Evolutionary conservation across 345 rosid genomes (phyloP), one percentile per base, ranked within the genome.

Genomic region (Gossypium turneri): DNA sequence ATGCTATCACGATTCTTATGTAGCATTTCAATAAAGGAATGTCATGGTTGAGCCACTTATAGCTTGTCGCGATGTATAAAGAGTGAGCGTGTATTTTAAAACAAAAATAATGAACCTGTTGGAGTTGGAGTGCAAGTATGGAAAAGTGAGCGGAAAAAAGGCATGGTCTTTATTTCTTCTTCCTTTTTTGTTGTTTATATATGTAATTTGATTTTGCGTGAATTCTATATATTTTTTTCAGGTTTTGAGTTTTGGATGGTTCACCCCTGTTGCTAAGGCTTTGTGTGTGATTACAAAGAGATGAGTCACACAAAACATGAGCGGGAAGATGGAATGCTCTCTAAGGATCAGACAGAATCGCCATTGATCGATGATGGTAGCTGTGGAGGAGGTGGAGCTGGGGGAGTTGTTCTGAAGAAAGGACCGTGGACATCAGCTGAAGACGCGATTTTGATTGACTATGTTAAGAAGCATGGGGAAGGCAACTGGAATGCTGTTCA

Each of bases 401-500:
- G 78, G 45, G 90, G 88, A 72, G 38, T 62, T 61, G 41, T 34
- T 79, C 80, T 94, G 81, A 93, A 93, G 88, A 94, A 94, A 89
- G 99, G 99, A 58, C 99, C 99, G 17, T 94, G 99, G 99, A 91
- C 99, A 7, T 84, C 99, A 11, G 81, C 96, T 12, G 98, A 94
- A 87, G 99, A 94, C 76, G 88, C 86, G 25, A 89, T 94, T 77
- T 84, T 94, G 81, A 83, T 92, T 55, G 91, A 94, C 50, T 91
- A 91, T 84, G 98, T 94, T 34, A 90, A 86, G 88, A 92, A 89
- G 86, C 99, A 94, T 12, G 98, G 98, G 7, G 99, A 93, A 77
- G 98, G 98, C 78, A 91, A 94, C 82, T 94, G 98, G 98, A 94
- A 91, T 82, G 88, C 94, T 74, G 96, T 93, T 67, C 99, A 94